Conservation (phyloP, 352 stramenopile genomes). For the Phytophthora agathidicida region DNA sequence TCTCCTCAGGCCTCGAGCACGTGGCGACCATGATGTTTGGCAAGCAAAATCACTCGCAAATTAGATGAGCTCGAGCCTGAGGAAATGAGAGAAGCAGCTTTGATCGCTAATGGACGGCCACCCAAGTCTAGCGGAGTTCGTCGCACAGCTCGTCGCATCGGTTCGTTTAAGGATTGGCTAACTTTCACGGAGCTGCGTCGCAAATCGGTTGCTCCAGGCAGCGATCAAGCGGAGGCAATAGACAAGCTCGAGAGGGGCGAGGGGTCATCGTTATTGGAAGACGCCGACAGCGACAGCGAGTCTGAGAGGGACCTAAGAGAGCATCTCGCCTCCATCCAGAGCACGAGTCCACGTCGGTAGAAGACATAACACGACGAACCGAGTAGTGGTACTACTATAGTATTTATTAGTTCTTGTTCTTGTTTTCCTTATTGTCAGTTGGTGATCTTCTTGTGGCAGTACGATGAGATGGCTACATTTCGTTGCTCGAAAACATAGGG, state of each 20-base stretch:
- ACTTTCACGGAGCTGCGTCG: conserved; percentile 2
- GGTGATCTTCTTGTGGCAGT: too few relatives aligned
- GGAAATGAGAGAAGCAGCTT: conserved; percentile 1
- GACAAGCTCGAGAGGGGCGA: background rate
- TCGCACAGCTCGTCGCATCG: conserved; percentile 12
- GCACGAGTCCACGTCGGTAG: conserved; percentile 19
- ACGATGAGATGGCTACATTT: conserved; percentile 26
- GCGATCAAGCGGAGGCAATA: background rate
- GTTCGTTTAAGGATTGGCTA: conserved; percentile 17
- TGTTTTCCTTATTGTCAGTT: too few relatives aligned
- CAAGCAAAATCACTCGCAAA: background rate
- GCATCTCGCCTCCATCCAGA: conserved; percentile 59
- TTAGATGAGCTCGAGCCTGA: conserved; percentile 9
- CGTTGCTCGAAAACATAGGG: conserved; percentile 11
- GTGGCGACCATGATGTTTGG: background rate
- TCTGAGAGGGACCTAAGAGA: conserved; percentile 37
- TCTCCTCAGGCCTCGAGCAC: conserved; percentile 13
- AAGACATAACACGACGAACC: too few relatives aligned
- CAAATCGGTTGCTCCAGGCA: conserved; percentile 5
- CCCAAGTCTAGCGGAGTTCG: conserved; percentile 18
- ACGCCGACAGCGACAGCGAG: conserved; percentile 33
- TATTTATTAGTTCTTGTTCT: too few relatives aligned
- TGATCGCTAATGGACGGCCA: background rate
- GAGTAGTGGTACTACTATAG: background rate
- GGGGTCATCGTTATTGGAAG: background rate